phyloP scores from a whole-genome alignment of 805 yeast genomes.

The Candida sanyiensis region DNA sequence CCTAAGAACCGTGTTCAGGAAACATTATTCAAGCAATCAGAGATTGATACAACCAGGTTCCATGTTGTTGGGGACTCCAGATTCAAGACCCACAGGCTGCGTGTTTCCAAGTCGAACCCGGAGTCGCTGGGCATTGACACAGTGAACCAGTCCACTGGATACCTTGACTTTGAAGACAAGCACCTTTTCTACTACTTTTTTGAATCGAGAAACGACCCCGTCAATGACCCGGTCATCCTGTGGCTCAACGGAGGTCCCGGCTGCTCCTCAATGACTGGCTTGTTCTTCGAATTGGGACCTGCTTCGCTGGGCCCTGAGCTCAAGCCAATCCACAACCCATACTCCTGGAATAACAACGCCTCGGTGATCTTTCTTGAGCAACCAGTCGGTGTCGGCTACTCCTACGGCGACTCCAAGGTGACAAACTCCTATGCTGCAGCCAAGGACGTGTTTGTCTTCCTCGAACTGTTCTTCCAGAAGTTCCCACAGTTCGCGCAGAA shows the following conservation, averaged over 20 bases:
- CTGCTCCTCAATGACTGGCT: slow-evolving; percentile 85
- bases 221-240: slow-evolving; percentile 73
- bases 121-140: slow-evolving; percentile 64
- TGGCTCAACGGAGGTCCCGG: slow-evolving; percentile 98
- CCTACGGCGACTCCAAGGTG: slow-evolving; percentile 63
- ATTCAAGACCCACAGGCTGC: slow-evolving; percentile 15
- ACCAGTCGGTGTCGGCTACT: slow-evolving; percentile 90
- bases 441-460: slow-evolving; percentile 77
- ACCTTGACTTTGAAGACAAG: slow-evolving; percentile 68
- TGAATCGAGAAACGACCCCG: slow-evolving; percentile 85
- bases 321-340: slow-evolving; percentile 71
- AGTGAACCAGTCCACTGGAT: slow-evolving; percentile 79
- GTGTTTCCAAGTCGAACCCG: slow-evolving; percentile 28
- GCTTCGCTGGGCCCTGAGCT: slow-evolving; percentile 60
- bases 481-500: slow-evolving; percentile 64
- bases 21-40: slow-evolving; percentile 1
- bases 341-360: slow-evolving; percentile 90
- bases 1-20: slow-evolving; percentile 16
- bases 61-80: slow-evolving; percentile 1
- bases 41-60: neutral
- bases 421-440: slow-evolving; percentile 77
- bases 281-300: slow-evolving; percentile 90
- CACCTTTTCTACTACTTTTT: slow-evolving; percentile 89
- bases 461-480: slow-evolving; percentile 75
- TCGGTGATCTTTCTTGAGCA: slow-evolving; percentile 88